A percentile compares a stretch with the other conserved stretches of the same genome.
Conservation (phyloP, 2,329 filamentous ascomycete genomes). For the Mollisia scopiformis region DNA sequence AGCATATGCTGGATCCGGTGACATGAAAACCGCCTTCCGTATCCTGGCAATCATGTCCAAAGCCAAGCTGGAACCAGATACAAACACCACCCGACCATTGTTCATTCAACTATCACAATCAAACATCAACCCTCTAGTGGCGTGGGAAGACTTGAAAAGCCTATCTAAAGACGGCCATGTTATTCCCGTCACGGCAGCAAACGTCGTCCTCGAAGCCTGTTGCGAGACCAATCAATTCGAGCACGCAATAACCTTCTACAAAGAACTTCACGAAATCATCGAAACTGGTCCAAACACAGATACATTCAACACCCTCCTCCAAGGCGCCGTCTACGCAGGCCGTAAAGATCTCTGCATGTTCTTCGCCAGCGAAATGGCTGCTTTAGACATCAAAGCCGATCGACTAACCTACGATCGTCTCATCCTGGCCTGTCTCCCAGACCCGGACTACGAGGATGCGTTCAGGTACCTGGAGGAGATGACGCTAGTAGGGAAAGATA, state of each 20-base stretch:
- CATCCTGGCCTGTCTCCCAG: conserved; percentile 56
- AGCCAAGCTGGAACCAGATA: conserved; percentile 59
- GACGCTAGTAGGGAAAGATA: conserved; percentile 41
- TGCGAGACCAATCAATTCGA: conserved; percentile 44
- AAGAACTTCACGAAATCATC: conserved; percentile 57
- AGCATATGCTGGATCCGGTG: conserved; percentile 62
- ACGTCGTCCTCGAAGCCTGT: conserved; percentile 42
- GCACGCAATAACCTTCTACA: conserved; percentile 62
- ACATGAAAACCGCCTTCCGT: conserved; percentile 68
- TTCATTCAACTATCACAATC: conserved; percentile 56
- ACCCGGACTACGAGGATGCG: conserved; percentile 48
- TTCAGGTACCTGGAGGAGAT: conserved; percentile 54
- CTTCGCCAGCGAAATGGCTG: conserved; percentile 63
- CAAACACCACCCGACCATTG: conserved; percentile 66
- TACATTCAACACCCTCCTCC: conserved; percentile 66
- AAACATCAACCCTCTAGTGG: conserved; percentile 46
- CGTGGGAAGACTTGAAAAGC: conserved; percentile 58
- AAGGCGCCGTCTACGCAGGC: conserved; percentile 38
- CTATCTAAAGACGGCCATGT: conserved; percentile 52
- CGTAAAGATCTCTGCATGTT: conserved; percentile 62
- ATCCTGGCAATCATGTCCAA: conserved; percentile 75
- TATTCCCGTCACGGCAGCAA: conserved; percentile 54
- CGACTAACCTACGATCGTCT: conserved; percentile 64
- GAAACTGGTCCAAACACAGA: conserved; percentile 47
- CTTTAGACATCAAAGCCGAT: conserved; percentile 56